Base-by-base conservation (phyloP, 306 rosid genomes). In the Ceratonia siliqua region DNA sequence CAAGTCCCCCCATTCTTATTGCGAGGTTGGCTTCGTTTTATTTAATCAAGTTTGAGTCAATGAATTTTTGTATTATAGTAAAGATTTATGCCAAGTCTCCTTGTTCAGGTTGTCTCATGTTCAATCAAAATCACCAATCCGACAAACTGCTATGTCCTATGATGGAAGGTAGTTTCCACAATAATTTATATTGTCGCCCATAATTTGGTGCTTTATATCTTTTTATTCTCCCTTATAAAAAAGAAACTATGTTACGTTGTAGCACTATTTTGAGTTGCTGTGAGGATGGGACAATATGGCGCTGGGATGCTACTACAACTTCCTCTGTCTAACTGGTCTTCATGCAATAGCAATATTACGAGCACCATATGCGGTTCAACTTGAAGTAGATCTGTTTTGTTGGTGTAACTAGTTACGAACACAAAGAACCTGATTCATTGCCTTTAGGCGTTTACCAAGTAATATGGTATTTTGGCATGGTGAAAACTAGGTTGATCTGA, bases 251-350 rank as follows among this genome's bases (percentile, higher is more conserved):
- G n/a, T n/a, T n/a, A n/a, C n/a, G 62, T 64, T 86, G 85, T 84
- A 94, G 99, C 52, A 94, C 88, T 74, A 92, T 94, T 74, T 90
- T 95, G 74, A 63, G 93, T 78, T 87, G 99, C 87, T 89, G 93
- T 30, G 97, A 95, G 73, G 96, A 92, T n/a, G 98, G 98, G 71
- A 92, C 97, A 15, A 90, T 95, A 75, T 95, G 99, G 99, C 98
- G 96, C n/a, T 95, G 98, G 99, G 99, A 95, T 80, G 92, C 70
- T 15, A 57, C 77, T 30, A 39, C 85, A 50, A 75, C 46, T 45
- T 62, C 82, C 32, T 63, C 63, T 39, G 65, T 27, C 8, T 82
- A 64, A 71, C 83, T 46, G 57, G 24, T 32, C n/a, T 50, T 27
- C 64, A 1, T 35, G 52, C 35, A 36, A 48, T 50, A 11, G 59